A percentile compares a stretch with the other conserved stretches of the same genome.
phyloP scores from a whole-genome alignment of 1,139 yeast genomes.

The Pichia sp. region DNA sequence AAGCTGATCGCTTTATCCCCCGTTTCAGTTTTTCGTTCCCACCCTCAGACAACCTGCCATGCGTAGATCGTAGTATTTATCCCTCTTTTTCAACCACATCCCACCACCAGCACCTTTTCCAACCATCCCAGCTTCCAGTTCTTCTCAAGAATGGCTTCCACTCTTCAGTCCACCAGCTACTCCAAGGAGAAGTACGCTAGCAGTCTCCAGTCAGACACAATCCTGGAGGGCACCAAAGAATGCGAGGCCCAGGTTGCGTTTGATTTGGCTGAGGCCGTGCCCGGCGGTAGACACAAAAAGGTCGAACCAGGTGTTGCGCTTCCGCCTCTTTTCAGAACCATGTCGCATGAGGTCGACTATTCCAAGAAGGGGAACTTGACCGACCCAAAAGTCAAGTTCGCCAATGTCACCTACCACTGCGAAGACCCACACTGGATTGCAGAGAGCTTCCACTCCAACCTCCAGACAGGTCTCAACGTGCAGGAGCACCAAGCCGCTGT shows the following conservation, averaged over 20 bases:
- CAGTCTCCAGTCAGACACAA: neutral
- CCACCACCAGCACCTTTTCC: too few relatives aligned
- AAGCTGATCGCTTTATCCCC: too few relatives aligned
- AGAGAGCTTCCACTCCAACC: constrained; percentile 5
- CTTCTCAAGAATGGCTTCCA: neutral
- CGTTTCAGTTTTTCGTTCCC: too few relatives aligned
- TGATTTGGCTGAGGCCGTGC: neutral
- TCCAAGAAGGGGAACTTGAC: neutral
- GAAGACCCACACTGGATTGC: constrained; percentile 8
- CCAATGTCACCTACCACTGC: constrained; percentile 4
- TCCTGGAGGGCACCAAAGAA: constrained; percentile 1
- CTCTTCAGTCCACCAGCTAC: neutral
- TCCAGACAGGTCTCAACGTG: neutral
- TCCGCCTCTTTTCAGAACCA: constrained; percentile 7
- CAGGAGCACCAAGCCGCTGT: neutral
- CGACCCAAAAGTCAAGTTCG: constrained; percentile 8
- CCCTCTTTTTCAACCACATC: too few relatives aligned
- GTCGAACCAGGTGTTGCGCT: constrained; percentile 1
- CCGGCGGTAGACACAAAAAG: neutral
- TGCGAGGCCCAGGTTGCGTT: neutral
- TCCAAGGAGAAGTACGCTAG: neutral
- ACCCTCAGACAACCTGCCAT: too few relatives aligned
- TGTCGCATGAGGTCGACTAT: constrained; percentile 3
- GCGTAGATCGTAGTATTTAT: too few relatives aligned
- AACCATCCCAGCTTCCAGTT: too few relatives aligned